Conservation (phyloP, 2,329 filamentous ascomycete species). For the Cladophialophora chaetospira region DNA sequence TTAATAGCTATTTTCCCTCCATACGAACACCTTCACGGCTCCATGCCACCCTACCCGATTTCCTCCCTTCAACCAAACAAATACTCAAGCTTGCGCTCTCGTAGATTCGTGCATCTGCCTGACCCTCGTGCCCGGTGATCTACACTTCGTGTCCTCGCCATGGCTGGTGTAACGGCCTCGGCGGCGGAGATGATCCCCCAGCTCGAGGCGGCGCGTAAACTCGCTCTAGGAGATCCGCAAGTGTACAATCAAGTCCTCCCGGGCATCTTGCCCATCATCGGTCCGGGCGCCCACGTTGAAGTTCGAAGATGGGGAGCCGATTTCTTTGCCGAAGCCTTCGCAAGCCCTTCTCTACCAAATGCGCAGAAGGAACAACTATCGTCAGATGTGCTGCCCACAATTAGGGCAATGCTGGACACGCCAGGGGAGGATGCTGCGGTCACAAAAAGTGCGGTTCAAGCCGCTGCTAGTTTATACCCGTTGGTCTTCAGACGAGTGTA, state of each 20-base stretch:
- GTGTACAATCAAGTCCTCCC: constrained; percentile 92
- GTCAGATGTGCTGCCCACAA: constrained; percentile 73
- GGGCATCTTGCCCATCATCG: constrained; percentile 89
- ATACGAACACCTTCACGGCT: not conserved
- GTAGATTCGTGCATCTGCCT: constrained; percentile 23
- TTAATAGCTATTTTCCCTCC: constrained; percentile 5
- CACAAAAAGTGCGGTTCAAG: constrained; percentile 82
- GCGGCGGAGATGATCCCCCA: constrained; percentile 63
- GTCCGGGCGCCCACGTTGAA: constrained; percentile 71
- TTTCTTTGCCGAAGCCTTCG: constrained; percentile 93
- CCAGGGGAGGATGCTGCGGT: constrained; percentile 77
- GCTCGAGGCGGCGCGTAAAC: constrained; percentile 84
- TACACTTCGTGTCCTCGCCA: constrained; percentile 14
- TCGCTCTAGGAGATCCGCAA: constrained; percentile 81
- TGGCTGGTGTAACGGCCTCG: constrained; percentile 26
- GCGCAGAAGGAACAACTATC: constrained; percentile 80
- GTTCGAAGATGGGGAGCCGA: constrained; percentile 94
- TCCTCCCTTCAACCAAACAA: not conserved
- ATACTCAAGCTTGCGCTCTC: constrained; percentile 8
- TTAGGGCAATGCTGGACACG: constrained; percentile 70
- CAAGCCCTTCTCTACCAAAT: constrained; percentile 77
- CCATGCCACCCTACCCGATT: constrained; percentile 16
- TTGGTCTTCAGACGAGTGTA: constrained; percentile 93
- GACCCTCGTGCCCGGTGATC: constrained; percentile 1
- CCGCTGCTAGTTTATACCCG: constrained; percentile 89